Percentiles rank a stretch among this genome's conserved stretches.
phyloP scores from a whole-genome alignment of 78 protist species.

The Guillardia theta region DNA sequence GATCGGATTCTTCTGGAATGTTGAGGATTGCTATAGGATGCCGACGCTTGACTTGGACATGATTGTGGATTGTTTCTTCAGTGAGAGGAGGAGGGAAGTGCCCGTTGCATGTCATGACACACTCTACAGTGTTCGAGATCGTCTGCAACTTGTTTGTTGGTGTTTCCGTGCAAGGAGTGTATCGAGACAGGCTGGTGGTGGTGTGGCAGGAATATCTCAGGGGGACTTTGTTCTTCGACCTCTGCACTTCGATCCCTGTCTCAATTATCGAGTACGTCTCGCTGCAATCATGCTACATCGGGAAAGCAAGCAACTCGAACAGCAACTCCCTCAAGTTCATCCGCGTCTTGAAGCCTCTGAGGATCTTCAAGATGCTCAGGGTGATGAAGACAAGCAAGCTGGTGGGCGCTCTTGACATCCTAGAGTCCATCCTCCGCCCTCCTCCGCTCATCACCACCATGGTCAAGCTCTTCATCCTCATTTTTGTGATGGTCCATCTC shows the following conservation, averaged over 20 bases:
- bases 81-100: too few species aligned
- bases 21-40: background rate
- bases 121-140: background rate
- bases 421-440: background rate
- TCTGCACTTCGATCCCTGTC: background rate
- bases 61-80: background rate
- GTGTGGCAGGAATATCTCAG: background rate
- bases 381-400: background rate
- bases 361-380: background rate
- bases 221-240: background rate
- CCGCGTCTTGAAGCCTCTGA: background rate
- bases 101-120: too few species aligned
- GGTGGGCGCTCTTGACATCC: background rate
- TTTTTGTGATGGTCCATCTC: background rate
- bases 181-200: background rate
- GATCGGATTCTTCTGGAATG: background rate
- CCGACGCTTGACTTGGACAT: background rate
- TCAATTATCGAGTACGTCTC: background rate
- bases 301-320: background rate
- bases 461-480: background rate
- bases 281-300: background rate
- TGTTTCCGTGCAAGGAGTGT: background rate
- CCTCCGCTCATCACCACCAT: background rate
- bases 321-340: background rate
- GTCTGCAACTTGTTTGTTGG: background rate